Evolutionary conservation across 2,329 filamentous ascomycete species (phyloP), one percentile per base, ranked within the genome.

Genomic region (Colletotrichum tanaceti): DNA sequence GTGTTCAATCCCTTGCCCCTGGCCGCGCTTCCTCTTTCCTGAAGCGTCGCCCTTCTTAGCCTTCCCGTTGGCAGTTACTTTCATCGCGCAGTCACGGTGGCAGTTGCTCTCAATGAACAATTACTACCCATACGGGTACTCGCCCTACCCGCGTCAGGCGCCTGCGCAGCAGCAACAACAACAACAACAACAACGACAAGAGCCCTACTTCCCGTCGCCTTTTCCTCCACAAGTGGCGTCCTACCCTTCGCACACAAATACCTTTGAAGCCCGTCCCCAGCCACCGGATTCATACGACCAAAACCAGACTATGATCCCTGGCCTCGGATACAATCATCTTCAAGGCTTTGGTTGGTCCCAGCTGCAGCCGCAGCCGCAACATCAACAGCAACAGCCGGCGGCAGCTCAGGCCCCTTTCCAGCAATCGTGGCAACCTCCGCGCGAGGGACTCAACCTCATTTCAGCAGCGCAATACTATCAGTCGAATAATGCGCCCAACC

Each of bases 61-160:
- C 16, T 28, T 50, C 18, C 16, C 18, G 14, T 52, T 28, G 5
- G 16, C 46, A 60, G 47, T 55, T 20, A 20, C 46, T 4, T n/a
- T 38, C 18, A 22, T 9, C 20, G 11, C 20, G 47, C 41, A 58
- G 53, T 49, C 57, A 47, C 62, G 28, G 38, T 68, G 47, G 49
- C 62, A 22, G 47, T 35, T 55, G 13, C 50, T 43, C 35, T 46
- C 62, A 55, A 73, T 66, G 44, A 84, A 84, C 80, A 77, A 81
- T 46, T 78, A 81, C 55, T 79, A 79, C 68, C 77, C 78, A 18
- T 79, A 79, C 58, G 74, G 76, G 55, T 78, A 81, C 65, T 74
- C 76, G 65, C 77, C 75, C n/a, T 75, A 75, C 55, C 73, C 69
- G 35, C 74, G 73, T 44, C 76, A 76, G 38, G 64, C 65, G n/a